Percentiles rank a stretch among this genome's conserved stretches.
These are phyloP conservation scores for Neolentinus lepideus DNA, from an alignment of 1,284 basidiomycete genomes.

Conservation along the genomic window DNA sequence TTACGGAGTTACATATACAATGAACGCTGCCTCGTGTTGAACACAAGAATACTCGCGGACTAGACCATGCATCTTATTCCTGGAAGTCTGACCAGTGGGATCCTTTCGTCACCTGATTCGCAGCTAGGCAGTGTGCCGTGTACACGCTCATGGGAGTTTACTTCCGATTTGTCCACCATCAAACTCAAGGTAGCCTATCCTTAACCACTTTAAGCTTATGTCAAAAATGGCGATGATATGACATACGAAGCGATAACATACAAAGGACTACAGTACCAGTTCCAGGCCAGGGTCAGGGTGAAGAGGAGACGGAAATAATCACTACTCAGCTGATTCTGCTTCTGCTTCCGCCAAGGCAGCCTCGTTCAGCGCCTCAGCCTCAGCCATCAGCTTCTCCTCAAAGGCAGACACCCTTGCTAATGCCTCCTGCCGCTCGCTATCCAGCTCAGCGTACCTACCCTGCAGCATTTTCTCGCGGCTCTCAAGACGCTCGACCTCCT, in stretches of 20 bases:
- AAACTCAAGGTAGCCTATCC: neutral
- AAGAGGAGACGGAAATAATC: neutral
- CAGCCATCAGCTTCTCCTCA: constrained; percentile 73
- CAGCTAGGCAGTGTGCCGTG: neutral
- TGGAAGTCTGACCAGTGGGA: neutral
- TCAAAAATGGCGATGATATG: neutral
- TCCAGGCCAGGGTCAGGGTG: neutral
- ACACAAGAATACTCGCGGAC: neutral
- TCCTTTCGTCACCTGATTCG: neutral
- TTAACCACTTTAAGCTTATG: neutral
- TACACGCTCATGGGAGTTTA: no score
- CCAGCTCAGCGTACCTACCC: constrained; percentile 77
- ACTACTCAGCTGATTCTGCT: constrained; percentile 11
- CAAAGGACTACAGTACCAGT: neutral
- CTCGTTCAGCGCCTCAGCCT: constrained; percentile 80
- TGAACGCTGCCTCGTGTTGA: neutral
- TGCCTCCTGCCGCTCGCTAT: constrained; percentile 62
- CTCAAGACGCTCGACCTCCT: constrained; percentile 80
- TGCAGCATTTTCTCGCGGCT: constrained; percentile 73
- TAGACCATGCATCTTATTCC: neutral
- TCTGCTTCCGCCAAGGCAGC: constrained; percentile 61
- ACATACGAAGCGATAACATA: neutral
- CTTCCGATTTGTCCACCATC: no score
- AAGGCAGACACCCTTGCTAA: constrained; percentile 51
- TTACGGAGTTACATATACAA: neutral